phyloP scores from a whole-genome alignment of 805 yeast genomes.

The Blastobotrys attinorum region DNA sequence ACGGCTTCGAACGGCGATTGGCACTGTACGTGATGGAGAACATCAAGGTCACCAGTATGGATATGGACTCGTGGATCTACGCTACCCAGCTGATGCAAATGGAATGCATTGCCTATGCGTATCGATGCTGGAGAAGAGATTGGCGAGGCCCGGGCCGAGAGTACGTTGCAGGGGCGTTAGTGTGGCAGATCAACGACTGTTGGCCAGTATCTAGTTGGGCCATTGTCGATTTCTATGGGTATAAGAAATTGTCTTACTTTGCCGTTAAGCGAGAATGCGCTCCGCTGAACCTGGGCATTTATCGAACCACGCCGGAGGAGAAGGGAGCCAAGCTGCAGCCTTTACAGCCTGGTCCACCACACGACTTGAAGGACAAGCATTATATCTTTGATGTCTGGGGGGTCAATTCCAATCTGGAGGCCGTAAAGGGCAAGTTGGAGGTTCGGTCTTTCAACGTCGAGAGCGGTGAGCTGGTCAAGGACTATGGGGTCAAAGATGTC shows the following conservation, averaged over 20 bases:
- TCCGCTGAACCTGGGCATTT: slow-evolving; percentile 31
- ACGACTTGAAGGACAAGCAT: slow-evolving; percentile 24
- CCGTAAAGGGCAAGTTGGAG: slow-evolving; percentile 21
- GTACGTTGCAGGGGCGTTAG: slow-evolving; percentile 39
- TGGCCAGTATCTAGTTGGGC: slow-evolving; percentile 51
- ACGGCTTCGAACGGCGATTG: slow-evolving; percentile 39
- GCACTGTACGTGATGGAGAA: slow-evolving; percentile 42
- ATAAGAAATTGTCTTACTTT: slow-evolving; percentile 42
- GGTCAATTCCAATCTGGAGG: slow-evolving; percentile 27
- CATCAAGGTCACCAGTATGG: slow-evolving; percentile 31
- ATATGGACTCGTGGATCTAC: slow-evolving; percentile 38
- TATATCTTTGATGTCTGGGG: slow-evolving; percentile 37
- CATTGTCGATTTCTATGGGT: slow-evolving; percentile 34
- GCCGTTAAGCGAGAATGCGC: slow-evolving; percentile 38
- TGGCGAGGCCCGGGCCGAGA: slow-evolving; percentile 36
- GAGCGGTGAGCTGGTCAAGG: slow-evolving; percentile 27
- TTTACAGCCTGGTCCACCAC: slow-evolving; percentile 10
- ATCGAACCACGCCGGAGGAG: slow-evolving; percentile 21
- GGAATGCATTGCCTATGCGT: slow-evolving; percentile 42
- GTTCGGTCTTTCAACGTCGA: slow-evolving; percentile 29
- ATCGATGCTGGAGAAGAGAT: slow-evolving; percentile 39
- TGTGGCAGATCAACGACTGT: slow-evolving; percentile 49
- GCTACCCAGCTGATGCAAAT: slow-evolving; percentile 47
- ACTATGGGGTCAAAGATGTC: slow-evolving; percentile 3
- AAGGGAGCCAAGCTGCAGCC: slow-evolving; percentile 17